Evolutionary conservation across 176 grass and related monocot genomes (phyloP).

Genomic region (Dactylis glomerata): DNA sequence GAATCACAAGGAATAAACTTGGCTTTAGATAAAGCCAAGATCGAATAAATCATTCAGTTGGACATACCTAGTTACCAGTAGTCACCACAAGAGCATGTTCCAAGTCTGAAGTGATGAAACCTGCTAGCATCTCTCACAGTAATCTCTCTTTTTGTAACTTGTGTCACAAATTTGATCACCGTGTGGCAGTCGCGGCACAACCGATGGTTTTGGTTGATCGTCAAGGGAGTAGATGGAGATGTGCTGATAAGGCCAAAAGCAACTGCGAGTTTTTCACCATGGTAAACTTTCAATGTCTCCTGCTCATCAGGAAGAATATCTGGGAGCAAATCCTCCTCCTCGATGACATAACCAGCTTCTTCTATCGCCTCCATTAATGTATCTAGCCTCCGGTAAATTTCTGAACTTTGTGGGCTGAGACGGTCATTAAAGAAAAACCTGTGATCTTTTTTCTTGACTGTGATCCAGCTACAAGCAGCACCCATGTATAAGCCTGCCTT

Average conservation of each 20-base stretch:
- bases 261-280: constrained; percentile 79
- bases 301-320: constrained; percentile 57
- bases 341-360: constrained; percentile 48
- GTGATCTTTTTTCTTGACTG: constrained; percentile 65
- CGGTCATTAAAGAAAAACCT: constrained; percentile 74
- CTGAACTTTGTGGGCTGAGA: constrained; percentile 42
- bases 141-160: constrained; percentile 64
- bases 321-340: constrained; percentile 58
- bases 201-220: constrained; percentile 64
- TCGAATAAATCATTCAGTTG: constrained; percentile 10
- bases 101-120: constrained; percentile 84
- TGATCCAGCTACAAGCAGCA: constrained; percentile 78
- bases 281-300: constrained; percentile 29
- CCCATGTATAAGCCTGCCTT: constrained; percentile 44
- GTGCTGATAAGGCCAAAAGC: constrained; percentile 82
- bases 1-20: background rate
- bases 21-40: background rate
- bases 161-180: constrained; percentile 54
- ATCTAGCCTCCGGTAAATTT: constrained; percentile 70
- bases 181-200: constrained; percentile 73
- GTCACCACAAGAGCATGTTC: constrained; percentile 80
- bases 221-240: constrained; percentile 41
- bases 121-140: constrained; percentile 74
- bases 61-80: constrained; percentile 74
- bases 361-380: constrained; percentile 50